Percentiles rank a stretch among this genome's conserved stretches.
phyloP scores from a whole-genome alignment of 495 filamentous ascomycete genomes.

The Aspergillus conjunctus region DNA sequence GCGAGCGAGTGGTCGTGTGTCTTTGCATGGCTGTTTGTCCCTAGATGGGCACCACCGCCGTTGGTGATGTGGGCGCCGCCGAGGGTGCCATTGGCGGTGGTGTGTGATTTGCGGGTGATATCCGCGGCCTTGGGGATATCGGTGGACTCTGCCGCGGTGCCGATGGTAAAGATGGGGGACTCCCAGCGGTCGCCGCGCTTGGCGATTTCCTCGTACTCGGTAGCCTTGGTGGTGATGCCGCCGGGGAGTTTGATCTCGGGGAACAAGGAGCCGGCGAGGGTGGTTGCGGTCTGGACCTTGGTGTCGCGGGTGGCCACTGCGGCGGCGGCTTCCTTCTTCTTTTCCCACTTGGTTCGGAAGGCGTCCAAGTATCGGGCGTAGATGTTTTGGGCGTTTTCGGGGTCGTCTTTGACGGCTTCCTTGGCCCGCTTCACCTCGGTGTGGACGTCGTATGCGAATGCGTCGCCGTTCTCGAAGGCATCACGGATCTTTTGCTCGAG shows the following conservation, averaged over 20 bases:
- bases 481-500: slow-evolving; percentile 86
- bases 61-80: slow-evolving; percentile 7
- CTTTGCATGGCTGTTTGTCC: slow-evolving; percentile 23
- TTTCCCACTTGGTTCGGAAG: slow-evolving; percentile 69
- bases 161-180: slow-evolving; percentile 90
- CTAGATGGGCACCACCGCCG: slow-evolving; percentile 16
- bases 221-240: slow-evolving; percentile 91
- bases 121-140: slow-evolving; percentile 66
- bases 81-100: slow-evolving; percentile 31
- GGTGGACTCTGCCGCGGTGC: slow-evolving; percentile 68
- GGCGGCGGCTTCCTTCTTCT: slow-evolving; percentile 73
- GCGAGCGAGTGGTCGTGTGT: slow-evolving; percentile 46
- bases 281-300: slow-evolving; percentile 75
- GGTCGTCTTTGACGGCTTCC: slow-evolving; percentile 66
- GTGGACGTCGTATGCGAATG: slow-evolving; percentile 72
- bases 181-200: slow-evolving; percentile 91
- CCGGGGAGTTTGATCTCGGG: slow-evolving; percentile 83
- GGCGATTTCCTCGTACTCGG: slow-evolving; percentile 88
- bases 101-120: slow-evolving; percentile 69
- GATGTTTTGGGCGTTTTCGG: slow-evolving; percentile 78
- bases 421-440: slow-evolving; percentile 75
- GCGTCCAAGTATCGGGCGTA: slow-evolving; percentile 82
- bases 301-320: slow-evolving; percentile 61
- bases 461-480: slow-evolving; percentile 70
- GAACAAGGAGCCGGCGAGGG: slow-evolving; percentile 89